phyloP scores from a whole-genome alignment of 768 basidiomycete genomes.

The Tricholoma hemisulphureum region DNA sequence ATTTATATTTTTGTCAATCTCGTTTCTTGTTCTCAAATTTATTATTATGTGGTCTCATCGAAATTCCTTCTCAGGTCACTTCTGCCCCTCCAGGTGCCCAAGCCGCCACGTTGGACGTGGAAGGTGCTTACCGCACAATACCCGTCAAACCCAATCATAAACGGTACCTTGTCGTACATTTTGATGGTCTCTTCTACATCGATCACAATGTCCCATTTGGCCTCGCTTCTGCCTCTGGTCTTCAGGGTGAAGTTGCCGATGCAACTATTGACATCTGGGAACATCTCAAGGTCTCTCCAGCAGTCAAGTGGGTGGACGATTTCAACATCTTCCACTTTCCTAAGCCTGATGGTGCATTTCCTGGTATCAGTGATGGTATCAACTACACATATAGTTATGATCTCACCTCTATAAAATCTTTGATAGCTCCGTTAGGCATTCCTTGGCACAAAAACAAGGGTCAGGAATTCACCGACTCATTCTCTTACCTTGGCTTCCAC shows the following conservation, averaged over 20 bases:
- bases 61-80: slow-evolving; percentile 16
- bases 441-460: slow-evolving; percentile 27
- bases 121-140: slow-evolving; percentile 23
- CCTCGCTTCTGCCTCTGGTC: too few relatives aligned
- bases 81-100: slow-evolving; percentile 27
- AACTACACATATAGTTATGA: slow-evolving; percentile 17
- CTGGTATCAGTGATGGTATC: neutral
- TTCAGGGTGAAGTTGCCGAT: slow-evolving; percentile 33
- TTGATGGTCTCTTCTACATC: slow-evolving; percentile 16
- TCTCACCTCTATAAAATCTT: neutral
- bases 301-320: too few relatives aligned
- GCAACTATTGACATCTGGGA: too few relatives aligned
- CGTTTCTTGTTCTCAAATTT: neutral
- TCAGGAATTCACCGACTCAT: slow-evolving; percentile 9
- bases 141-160: slow-evolving; percentile 29
- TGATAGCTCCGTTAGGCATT: slow-evolving; percentile 13
- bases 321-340: too few relatives aligned
- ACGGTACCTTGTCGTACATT: slow-evolving; percentile 11
- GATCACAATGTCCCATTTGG: slow-evolving; percentile 13
- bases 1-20: too few relatives aligned
- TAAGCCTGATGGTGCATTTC: too few relatives aligned
- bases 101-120: slow-evolving; percentile 29
- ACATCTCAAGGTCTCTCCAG: too few relatives aligned
- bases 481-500: slow-evolving; percentile 27
- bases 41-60: neutral